Evolutionary conservation across 345 rosid genomes (phyloP).

Genomic region (Salix caprea): DNA sequence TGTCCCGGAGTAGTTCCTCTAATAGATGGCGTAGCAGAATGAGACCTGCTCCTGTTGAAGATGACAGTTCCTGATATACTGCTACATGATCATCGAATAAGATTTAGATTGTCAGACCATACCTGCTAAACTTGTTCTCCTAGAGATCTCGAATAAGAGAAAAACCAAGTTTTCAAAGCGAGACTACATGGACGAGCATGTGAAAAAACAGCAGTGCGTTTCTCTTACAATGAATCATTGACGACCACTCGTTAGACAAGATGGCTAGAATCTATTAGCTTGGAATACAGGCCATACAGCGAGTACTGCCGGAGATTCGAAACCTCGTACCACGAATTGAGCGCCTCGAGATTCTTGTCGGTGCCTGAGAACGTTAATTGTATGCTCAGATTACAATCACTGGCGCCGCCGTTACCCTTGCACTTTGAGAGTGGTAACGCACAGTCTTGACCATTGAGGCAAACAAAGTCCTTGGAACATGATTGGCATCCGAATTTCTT

Average conservation of each 20-base stretch:
- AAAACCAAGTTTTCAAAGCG: not conserved
- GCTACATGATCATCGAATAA: too few relatives aligned
- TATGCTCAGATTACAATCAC: conserved; percentile 53
- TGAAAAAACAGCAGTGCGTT: not conserved
- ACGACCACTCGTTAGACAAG: not conserved
- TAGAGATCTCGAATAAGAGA: not conserved
- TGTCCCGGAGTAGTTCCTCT: not conserved
- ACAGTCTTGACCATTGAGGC: conserved; percentile 60
- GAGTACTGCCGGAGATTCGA: conserved; percentile 61
- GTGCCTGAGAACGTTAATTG: conserved; percentile 85
- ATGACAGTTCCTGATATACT: not conserved
- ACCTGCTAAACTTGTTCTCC: not conserved
- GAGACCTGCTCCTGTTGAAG: not conserved
- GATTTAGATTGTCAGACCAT: not conserved
- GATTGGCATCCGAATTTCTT: conserved; percentile 70
- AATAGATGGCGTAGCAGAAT: not conserved
- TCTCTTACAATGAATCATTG: not conserved
- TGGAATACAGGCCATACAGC: conserved; percentile 45
- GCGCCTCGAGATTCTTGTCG: conserved; percentile 58
- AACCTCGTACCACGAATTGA: conserved; percentile 91
- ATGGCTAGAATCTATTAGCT: not conserved
- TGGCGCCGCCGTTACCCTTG: conserved; percentile 35
- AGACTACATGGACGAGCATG: not conserved
- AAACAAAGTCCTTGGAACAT: conserved; percentile 44
- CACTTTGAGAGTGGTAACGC: conserved; percentile 62